Evolutionary conservation across 176 grass and related monocot species (phyloP), one percentile per base, ranked within the genome.

Genomic region (Pharus latifolius): DNA sequence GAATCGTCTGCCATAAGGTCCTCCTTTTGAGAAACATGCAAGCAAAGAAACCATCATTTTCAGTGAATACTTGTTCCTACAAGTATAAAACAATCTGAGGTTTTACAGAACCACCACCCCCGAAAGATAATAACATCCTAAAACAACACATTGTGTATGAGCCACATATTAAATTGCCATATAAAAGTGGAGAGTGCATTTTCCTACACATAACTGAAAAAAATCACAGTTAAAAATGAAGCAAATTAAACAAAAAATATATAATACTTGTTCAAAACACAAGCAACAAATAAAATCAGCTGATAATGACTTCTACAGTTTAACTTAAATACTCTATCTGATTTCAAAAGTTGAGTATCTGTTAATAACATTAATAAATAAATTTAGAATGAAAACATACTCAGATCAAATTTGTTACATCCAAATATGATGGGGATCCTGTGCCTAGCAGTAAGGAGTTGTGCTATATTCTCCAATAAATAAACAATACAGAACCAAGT

Each of bases 21-120:
- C 87, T 65, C 38, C 86, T 94, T 90, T 98, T 98, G 78, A 94
- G 86, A 85, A 98, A 98, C 63, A 86, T 94, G 90, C 95, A 98
- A 56, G 95, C 95, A 67, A 88, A 98, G 81, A 98, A 98, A 0
- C 90, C 90, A 81, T 94, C 87, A 85, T 91, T 91, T 53, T 98
- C 90, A 51, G 89, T 90, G 42, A 98, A 98, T 13, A 70, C 60
- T 88, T 98, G 95, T 69, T 91, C 95, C 95, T 91, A 70, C 44
- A 75, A 72, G 61, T 56, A 60, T 31, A 83, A 83, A 84, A 62
- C 6, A 75, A 76, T 23, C 7, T 78, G 34, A 49, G n/a, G n/a
- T 56, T 85, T 34, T 46, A 54, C 23, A 60, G 38, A 76, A 72
- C 44, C 73, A 62, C 17, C 63, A 10, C 19, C 24, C 18, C 15